These are phyloP conservation scores for Backusella luteola DNA, from an alignment of 192 early-diverging fungal species.

Conservation along the genomic window DNA sequence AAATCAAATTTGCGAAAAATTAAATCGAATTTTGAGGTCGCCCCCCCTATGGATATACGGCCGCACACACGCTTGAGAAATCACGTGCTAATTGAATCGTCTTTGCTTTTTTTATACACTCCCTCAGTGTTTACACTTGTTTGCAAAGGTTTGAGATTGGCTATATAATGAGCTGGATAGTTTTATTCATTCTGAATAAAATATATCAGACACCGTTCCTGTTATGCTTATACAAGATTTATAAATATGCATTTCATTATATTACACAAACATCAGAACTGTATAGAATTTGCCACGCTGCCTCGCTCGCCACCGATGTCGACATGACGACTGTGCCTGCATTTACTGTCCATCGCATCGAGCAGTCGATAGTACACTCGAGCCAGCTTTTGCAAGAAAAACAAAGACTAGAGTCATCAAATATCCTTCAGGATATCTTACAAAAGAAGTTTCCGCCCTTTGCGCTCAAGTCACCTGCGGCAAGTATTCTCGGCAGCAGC, in stretches of 20 bases:
- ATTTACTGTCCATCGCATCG: constrained; percentile 10
- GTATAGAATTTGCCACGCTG: constrained; percentile 46
- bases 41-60: too few species aligned
- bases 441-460: not conserved
- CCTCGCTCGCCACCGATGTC: not conserved
- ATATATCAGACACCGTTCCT: constrained; percentile 50
- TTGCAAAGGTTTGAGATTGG: not conserved
- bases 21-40: too few species aligned
- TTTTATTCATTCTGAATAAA: constrained; percentile 46
- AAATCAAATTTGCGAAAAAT: too few species aligned
- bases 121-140: not conserved
- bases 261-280: constrained; percentile 63
- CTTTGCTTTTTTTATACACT: not conserved
- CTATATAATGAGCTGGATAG: constrained; percentile 39
- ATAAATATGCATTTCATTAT: constrained; percentile 51
- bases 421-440: not conserved
- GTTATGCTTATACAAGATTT: constrained; percentile 50
- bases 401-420: not conserved
- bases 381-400: constrained; percentile 34
- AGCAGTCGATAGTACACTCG: constrained; percentile 52
- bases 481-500: not conserved
- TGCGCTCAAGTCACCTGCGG: not conserved
- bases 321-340: not conserved
- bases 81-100: not conserved
- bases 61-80: too few species aligned